A percentile compares a stretch with the other conserved stretches of the same genome.
These are phyloP conservation scores for Schizophyllum commune DNA, from an alignment of 1,284 basidiomycete species.

Conservation along the genomic window DNA sequence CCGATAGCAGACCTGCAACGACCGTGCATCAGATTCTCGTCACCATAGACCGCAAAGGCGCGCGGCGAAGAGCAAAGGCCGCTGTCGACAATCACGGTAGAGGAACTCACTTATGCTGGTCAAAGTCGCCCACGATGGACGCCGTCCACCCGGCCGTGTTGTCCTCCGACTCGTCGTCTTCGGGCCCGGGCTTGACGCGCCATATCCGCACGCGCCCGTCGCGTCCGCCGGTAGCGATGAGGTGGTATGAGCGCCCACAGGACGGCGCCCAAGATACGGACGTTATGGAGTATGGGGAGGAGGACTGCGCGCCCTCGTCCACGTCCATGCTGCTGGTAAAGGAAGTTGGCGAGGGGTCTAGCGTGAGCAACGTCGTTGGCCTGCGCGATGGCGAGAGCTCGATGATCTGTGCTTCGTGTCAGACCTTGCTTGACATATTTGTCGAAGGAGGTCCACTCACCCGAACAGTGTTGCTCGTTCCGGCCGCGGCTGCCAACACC, in stretches of 20 bases:
- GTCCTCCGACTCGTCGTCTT: conserved; percentile 34
- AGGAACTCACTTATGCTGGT: conserved; percentile 63
- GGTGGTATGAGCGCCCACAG: conserved; percentile 86
- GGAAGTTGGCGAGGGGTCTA: conserved; percentile 27
- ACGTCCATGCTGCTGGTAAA: conserved; percentile 1
- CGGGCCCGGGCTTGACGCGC: conserved; percentile 55
- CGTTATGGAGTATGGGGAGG: conserved; percentile 50
- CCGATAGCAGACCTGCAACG: conserved; percentile 51
- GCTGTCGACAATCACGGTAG: conserved; percentile 1
- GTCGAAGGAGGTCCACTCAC: conserved; percentile 32
- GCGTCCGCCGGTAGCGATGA: conserved; percentile 80
- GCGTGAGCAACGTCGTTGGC: conserved; percentile 33
- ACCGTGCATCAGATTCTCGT: background rate
- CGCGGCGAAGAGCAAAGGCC: no score
- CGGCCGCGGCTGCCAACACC: conserved; percentile 69
- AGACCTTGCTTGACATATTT: background rate
- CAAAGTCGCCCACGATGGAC: conserved; percentile 76
- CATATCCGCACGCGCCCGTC: conserved; percentile 87
- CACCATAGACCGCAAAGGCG: background rate
- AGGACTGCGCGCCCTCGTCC: conserved; percentile 6
- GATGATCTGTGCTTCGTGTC: conserved; percentile 34
- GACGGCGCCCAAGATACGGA: conserved; percentile 87
- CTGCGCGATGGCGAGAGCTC: conserved; percentile 50
- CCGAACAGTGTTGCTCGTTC: conserved; percentile 67
- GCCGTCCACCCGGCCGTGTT: conserved; percentile 59